Conservation (phyloP, 73 alveolate species). For the Blepharisma stoltei region DNA sequence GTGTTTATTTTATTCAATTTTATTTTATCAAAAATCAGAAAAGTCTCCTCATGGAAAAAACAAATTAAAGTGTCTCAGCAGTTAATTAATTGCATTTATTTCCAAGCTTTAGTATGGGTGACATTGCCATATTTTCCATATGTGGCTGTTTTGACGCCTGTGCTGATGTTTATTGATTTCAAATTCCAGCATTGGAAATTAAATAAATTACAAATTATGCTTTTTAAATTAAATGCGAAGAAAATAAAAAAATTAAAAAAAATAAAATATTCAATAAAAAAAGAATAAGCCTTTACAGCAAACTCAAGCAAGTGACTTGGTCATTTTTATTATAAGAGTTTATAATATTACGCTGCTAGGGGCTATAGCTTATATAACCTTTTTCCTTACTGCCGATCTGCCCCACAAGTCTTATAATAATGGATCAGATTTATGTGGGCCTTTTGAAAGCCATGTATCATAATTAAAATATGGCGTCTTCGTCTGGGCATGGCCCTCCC, state of each 20-base stretch:
- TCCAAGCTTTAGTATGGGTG: slow-evolving; percentile 58
- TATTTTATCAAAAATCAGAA: slow-evolving; percentile 12
- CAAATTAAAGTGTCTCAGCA: slow-evolving; percentile 55
- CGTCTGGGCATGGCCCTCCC: no score
- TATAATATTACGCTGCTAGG: slow-evolving; percentile 50
- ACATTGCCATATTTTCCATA: slow-evolving; percentile 48
- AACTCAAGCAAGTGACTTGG: slow-evolving; percentile 41
- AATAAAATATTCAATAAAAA: slow-evolving; percentile 40
- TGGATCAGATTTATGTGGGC: slow-evolving; percentile 14
- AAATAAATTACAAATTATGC: slow-evolving; percentile 28
- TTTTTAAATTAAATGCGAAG: no score
- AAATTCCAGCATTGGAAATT: slow-evolving; percentile 38
- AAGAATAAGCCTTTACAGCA: slow-evolving; percentile 31
- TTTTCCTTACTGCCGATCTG: slow-evolving; percentile 33
- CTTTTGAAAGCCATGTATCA: slow-evolving; percentile 4
- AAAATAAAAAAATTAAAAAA: slow-evolving; percentile 44
- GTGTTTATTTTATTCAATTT: background rate
- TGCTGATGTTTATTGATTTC: slow-evolving; percentile 39
- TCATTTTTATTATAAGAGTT: slow-evolving; percentile 57
- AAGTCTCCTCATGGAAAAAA: slow-evolving; percentile 47
- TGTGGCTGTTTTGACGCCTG: slow-evolving; percentile 40
- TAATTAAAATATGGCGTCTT: no score
- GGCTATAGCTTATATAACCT: slow-evolving; percentile 8
- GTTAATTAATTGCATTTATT: slow-evolving; percentile 54
- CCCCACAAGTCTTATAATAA: slow-evolving; percentile 30